Evolutionary conservation across 768 basidiomycete species (phyloP).

Genomic region (Russula abietina): DNA sequence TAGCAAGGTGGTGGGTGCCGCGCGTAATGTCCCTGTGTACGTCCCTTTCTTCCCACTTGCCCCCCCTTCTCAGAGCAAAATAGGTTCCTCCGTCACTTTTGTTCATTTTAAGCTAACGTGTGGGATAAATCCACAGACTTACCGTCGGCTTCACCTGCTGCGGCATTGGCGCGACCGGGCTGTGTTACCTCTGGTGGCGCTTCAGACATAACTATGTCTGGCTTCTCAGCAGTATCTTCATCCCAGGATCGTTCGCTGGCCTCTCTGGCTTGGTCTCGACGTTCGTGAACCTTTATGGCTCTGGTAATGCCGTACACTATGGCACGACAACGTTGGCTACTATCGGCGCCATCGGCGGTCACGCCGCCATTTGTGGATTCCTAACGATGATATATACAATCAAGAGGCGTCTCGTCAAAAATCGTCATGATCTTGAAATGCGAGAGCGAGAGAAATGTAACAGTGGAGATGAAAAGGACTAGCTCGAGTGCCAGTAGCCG

Average conservation of each 20-base stretch:
- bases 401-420: background rate
- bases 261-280: no score
- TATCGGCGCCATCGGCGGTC: slow-evolving; percentile 8
- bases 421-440: background rate
- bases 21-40: slow-evolving; percentile 13
- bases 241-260: no score
- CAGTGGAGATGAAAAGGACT: background rate
- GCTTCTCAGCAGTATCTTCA: no score
- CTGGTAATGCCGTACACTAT: no score
- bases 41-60: background rate
- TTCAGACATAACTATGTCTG: no score
- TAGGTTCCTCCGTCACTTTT: background rate
- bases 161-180: no score
- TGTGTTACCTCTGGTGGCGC: no score
- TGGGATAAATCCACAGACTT: no score
- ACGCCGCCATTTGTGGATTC: background rate
- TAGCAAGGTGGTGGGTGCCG: background rate
- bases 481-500: background rate
- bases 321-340: slow-evolving; percentile 2
- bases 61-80: background rate
- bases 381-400: background rate
- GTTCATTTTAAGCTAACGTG: background rate
- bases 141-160: no score
- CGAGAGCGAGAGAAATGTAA: background rate
- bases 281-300: no score